Base-by-base conservation (phyloP, 768 basidiomycete genomes). In the Mycena haematopus region DNA sequence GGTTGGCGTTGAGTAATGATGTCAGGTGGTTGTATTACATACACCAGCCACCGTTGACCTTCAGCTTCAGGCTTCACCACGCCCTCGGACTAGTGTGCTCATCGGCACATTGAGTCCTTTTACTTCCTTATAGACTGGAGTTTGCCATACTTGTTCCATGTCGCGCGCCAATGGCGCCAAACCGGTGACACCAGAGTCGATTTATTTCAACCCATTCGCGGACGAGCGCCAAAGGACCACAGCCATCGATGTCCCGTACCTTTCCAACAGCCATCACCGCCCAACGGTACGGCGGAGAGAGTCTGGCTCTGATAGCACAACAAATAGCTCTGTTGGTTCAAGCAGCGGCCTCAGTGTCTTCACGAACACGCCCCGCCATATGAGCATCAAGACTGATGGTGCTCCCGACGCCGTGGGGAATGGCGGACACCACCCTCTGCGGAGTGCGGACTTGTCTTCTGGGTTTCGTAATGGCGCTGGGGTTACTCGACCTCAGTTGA, bases 401-500 rank as follows among this genome's bases (percentile, higher is more conserved):
- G 35, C 49, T 24, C 24, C 33, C 2, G 53, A 52, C 13, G 42
- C 25, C 6, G 47, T 60, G 22, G 59, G 42, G 29, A 65, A 58
- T 49, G 53, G 65, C 29, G 59, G 63, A 9, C 65, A 72, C 22
- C 73, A 73, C 63, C 72, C 73, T 38, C 65, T 73, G 47, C 70
- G 71, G 35, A 74, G 73, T 46, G 70, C 72, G 7, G 71, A 71
- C 56, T 63, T 69, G 44, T 65, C 67, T n/a, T 60, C 66, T 47
- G 56, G 52, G 22, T 67, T 67, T 25, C 66, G 59, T 29, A 66
- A 64, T 35, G 72, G 71, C 50, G 67, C 73, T 6, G 74, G 74
- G 31, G 57, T 74, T 49, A 75, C 73, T 61, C 67, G 74, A 35
- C 73, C 74, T 10, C 75, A 77, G 65, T 72, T 83, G 29, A 75